phyloP scores from a whole-genome alignment of 306 rosid species.

The Prinsepia uniflora region DNA sequence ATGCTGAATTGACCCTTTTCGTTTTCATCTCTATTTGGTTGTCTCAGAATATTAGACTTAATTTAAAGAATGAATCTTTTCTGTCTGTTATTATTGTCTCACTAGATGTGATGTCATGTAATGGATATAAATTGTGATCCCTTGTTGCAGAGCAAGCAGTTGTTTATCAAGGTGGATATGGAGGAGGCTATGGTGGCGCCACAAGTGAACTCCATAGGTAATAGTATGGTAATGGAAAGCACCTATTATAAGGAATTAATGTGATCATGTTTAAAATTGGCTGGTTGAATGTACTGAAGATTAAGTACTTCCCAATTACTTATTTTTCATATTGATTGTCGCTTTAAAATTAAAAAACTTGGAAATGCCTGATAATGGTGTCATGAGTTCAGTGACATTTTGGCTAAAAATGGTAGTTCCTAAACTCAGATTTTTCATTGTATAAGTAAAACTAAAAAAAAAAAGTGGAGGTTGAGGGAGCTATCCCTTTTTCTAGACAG shows the following conservation, averaged over 20 bases:
- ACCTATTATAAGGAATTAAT: not conserved
- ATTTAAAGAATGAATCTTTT: not conserved
- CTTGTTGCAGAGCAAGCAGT: slow-evolving; percentile 60
- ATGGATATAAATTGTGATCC: slow-evolving; percentile 4
- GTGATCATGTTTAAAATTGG: not conserved
- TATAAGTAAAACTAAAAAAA: not conserved
- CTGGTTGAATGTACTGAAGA: not conserved
- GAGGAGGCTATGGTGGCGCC: slow-evolving; percentile 47
- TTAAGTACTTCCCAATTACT: not conserved
- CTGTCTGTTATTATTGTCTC: not conserved
- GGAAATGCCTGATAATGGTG: not conserved
- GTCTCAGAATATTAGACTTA: not conserved
- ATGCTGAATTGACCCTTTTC: not conserved
- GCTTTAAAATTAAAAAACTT: not conserved
- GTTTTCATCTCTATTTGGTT: not conserved
- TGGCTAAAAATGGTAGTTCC: not conserved
- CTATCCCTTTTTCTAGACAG: not conserved
- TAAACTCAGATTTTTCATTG: not conserved
- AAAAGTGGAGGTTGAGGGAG: too few species aligned
- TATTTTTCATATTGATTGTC: not conserved
- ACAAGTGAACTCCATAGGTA: slow-evolving; percentile 47
- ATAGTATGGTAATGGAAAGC: slow-evolving; percentile 19
- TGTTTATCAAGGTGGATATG: slow-evolving; percentile 64
- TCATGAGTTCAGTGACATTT: not conserved
- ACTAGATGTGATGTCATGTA: not conserved